Base-by-base conservation (phyloP, 805 yeast species). In the Starmerella floricola region DNA sequence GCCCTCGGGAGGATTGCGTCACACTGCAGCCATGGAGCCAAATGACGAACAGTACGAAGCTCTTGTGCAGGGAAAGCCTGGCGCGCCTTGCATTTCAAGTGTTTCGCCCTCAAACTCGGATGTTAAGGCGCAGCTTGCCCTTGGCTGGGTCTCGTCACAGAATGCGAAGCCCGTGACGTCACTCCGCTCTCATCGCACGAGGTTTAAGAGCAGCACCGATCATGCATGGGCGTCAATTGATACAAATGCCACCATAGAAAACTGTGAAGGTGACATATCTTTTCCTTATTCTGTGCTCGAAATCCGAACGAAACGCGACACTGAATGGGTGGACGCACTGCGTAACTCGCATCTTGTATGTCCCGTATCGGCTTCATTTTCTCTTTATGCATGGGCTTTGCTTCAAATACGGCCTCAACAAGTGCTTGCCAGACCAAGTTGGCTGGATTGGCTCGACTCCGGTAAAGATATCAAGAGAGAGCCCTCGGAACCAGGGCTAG, bases 271-370 rank as follows among this genome's bases (percentile, higher is more conserved):
- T 17, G 18, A 19, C 0, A 36, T 51, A 1, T 4, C 23, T 1
- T 72, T 74, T 51, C 77, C 78, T 2, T 69, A 71, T 51, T 65
- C 74, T 0, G 61, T 72, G 0, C 56, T 76, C 24, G 72, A 70
- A 41, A 55, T 76, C 18, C 57, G 71, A 17, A 72, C 72, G 65
- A 64, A 28, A 62, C 45, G 38, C 11, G 29, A 48, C 13, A 50
- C 72, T 0, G 37, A 48, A 1, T 57, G 64, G 52, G 51, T 76
- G 6, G 53, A 53, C 31, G 59, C 63, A 5, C 55, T 76, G 23
- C 59, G 64, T 19, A 48, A 59, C 19, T 70, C 78, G 3, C 76
- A 73, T 53, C 55, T 76, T 16, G 67, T 73, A 12, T 66, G 65
- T 53, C 61, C 63, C 28, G 69, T 74, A 32, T 68, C 69, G 39